A percentile compares a stretch with the other conserved stretches of the same genome.
Evolutionary conservation across 2,329 filamentous ascomycete species (phyloP).

Genomic region (Aspergillaceae sp.): DNA sequence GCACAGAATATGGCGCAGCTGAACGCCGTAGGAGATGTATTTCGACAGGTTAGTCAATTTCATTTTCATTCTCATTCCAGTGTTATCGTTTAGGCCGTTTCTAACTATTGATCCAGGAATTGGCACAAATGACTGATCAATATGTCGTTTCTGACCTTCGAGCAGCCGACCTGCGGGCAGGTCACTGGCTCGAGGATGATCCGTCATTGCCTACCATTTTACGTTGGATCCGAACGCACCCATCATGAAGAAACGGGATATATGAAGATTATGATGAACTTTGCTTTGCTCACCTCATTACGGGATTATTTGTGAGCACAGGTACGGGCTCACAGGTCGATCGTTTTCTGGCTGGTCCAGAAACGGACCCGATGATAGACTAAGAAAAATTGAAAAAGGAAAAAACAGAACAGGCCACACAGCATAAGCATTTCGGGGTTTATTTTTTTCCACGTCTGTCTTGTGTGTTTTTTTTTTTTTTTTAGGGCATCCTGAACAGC

Average conservation of each 20-base stretch:
- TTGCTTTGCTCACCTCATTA: too few species aligned
- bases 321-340: too few species aligned
- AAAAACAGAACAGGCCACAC: too few species aligned
- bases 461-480: too few species aligned
- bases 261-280: too few species aligned
- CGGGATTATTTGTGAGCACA: too few species aligned
- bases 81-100: too few species aligned
- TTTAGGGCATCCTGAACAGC: too few species aligned
- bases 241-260: conserved; percentile 8
- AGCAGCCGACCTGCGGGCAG: conserved; percentile 46
- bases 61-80: neutral
- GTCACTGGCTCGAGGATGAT: conserved; percentile 56
- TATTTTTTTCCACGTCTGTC: too few species aligned
- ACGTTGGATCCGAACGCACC: conserved; percentile 35
- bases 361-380: too few species aligned
- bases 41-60: conserved; percentile 40
- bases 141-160: conserved; percentile 49
- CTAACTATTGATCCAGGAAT: conserved; percentile 38
- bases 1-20: conserved; percentile 41
- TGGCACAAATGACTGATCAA: conserved; percentile 49
- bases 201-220: conserved; percentile 47
- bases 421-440: neutral
- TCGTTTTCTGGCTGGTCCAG: too few species aligned
- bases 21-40: conserved; percentile 39
- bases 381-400: too few species aligned